These are phyloP conservation scores for Rossbeevera mucosa DNA, from an alignment of 768 basidiomycete genomes.

Conservation along the genomic window DNA sequence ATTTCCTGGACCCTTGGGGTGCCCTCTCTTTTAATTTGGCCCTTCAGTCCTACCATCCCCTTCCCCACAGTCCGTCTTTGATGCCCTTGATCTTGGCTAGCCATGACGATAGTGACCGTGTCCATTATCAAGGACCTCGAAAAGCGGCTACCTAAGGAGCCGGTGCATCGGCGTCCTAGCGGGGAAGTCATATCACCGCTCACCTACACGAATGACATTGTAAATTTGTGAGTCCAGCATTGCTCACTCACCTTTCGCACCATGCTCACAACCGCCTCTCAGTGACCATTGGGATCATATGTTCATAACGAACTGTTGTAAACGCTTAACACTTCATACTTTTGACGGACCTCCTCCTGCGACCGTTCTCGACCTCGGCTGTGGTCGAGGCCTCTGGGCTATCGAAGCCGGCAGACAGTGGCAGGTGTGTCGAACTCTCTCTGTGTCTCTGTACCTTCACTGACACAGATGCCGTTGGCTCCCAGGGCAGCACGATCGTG, in stretches of 20 bases:
- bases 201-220: slow-evolving; percentile 42
- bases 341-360: slow-evolving; percentile 54
- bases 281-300: slow-evolving; percentile 74
- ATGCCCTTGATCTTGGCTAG: slow-evolving; percentile 21
- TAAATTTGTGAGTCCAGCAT: slow-evolving; percentile 47
- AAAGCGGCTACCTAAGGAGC: slow-evolving; percentile 38
- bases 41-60: slow-evolving; percentile 11
- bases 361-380: slow-evolving; percentile 63
- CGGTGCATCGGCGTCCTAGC: slow-evolving; percentile 38
- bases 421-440: slow-evolving; percentile 41
- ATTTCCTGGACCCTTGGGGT: slow-evolving; percentile 14
- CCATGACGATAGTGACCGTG: slow-evolving; percentile 20
- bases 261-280: slow-evolving; percentile 4
- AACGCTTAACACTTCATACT: slow-evolving; percentile 49
- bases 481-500: slow-evolving; percentile 48
- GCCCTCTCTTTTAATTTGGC: slow-evolving; percentile 15
- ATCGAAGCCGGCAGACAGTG: slow-evolving; percentile 64
- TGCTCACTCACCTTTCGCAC: not conserved
- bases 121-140: slow-evolving; percentile 41
- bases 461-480: slow-evolving; percentile 1
- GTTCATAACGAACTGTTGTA: slow-evolving; percentile 49
- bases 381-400: slow-evolving; percentile 68
- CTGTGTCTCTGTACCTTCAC: not conserved
- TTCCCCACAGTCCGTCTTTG: slow-evolving; percentile 12
- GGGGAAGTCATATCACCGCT: slow-evolving; percentile 58